phyloP scores from a whole-genome alignment of 1,284 basidiomycete species.

The Cryptococcus sp. region DNA sequence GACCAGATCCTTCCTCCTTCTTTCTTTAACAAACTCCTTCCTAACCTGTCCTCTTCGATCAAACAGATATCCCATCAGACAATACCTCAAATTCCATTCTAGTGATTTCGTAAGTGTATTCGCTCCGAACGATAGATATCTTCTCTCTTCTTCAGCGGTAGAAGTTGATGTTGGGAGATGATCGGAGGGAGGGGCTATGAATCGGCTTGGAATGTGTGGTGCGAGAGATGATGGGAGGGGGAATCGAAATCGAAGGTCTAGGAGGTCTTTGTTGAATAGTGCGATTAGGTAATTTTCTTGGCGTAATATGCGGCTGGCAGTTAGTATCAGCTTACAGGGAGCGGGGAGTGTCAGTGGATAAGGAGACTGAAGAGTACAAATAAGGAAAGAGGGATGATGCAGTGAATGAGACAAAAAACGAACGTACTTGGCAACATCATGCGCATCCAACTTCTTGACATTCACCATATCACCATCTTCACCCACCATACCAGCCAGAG shows the following conservation, averaged over 20 bases:
- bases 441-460: constrained; percentile 78
- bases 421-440: constrained; percentile 59
- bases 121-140: constrained; percentile 42
- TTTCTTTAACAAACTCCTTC: constrained; percentile 82
- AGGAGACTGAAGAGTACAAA: too few relatives aligned
- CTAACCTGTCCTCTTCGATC: constrained; percentile 80
- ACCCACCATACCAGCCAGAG: constrained; percentile 33
- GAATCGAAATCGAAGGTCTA: constrained; percentile 69
- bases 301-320: constrained; percentile 72
- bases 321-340: not conserved
- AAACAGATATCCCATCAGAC: constrained; percentile 90
- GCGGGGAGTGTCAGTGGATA: too few relatives aligned
- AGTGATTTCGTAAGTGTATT: constrained; percentile 71
- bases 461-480: constrained; percentile 35
- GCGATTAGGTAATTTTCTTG: constrained; percentile 98
- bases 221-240: constrained; percentile 60
- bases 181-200: constrained; percentile 24
- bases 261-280: constrained; percentile 90
- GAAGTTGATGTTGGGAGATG: constrained; percentile 23
- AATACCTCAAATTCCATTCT: constrained; percentile 95
- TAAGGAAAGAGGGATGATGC: too few relatives aligned
- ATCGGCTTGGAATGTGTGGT: constrained; percentile 23
- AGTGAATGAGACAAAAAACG: not conserved
- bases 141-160: constrained; percentile 11
- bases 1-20: constrained; percentile 70